These are phyloP conservation scores for Chytriomyces confervae DNA, from an alignment of 192 early-diverging fungal species.

Conservation along the genomic window DNA sequence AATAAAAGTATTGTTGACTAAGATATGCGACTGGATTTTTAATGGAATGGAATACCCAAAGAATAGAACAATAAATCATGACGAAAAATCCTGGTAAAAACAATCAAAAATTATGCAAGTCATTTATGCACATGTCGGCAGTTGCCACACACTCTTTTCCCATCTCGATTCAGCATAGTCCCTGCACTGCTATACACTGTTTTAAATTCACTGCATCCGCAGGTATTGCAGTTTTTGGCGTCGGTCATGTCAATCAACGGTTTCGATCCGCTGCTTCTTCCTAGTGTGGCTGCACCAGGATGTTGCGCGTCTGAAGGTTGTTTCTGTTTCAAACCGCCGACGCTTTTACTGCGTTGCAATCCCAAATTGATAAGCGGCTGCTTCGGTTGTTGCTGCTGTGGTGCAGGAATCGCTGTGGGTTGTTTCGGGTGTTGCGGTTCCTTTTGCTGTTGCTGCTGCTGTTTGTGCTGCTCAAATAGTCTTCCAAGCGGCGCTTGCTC, in stretches of 20 bases:
- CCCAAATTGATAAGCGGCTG: neutral
- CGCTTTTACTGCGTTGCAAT: neutral
- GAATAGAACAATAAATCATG: too few relatives aligned
- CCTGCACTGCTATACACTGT: conserved; percentile 9
- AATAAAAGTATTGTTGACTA: too few relatives aligned
- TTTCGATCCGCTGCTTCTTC: conserved; percentile 12
- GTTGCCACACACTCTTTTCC: conserved; percentile 35
- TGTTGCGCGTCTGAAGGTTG: too few relatives aligned
- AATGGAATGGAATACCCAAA: too few relatives aligned
- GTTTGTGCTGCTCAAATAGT: neutral
- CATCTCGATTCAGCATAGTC: neutral
- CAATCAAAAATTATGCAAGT: neutral
- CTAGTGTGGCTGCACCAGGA: neutral
- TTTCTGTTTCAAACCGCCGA: neutral
- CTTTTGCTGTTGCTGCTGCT: neutral
- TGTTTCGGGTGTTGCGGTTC: neutral
- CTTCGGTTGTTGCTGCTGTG: neutral
- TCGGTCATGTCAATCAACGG: conserved; percentile 53
- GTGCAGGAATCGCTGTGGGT: neutral
- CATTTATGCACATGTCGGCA: conserved; percentile 33
- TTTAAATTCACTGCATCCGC: conserved; percentile 54
- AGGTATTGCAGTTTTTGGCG: conserved; percentile 45
- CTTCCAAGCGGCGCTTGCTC: neutral
- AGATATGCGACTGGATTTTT: too few relatives aligned
- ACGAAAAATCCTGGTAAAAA: too few relatives aligned